These are phyloP conservation scores for Pseudonitzschia multiseries DNA, from an alignment of 108 stramenopile genomes.

Conservation along the genomic window DNA sequence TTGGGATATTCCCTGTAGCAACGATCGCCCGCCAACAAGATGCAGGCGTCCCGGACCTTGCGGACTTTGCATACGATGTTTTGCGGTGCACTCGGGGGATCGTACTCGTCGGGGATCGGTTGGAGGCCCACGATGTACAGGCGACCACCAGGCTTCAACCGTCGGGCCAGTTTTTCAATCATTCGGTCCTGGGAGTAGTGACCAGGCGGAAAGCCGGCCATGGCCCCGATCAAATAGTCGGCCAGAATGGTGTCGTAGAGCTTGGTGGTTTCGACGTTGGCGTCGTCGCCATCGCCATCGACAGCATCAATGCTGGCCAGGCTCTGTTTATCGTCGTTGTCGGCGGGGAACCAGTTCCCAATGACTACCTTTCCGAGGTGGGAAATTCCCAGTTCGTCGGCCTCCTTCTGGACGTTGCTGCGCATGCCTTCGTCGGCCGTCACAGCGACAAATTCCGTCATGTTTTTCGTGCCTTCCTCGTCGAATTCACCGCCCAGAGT, in stretches of 20 bases:
- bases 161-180: conserved; percentile 70
- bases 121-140: conserved; percentile 91
- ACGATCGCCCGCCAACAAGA: conserved; percentile 89
- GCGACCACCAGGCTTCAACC: conserved; percentile 86
- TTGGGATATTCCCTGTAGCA: conserved; percentile 95
- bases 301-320: not conserved
- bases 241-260: conserved; percentile 84
- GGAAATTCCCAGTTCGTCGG: conserved; percentile 47
- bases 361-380: conserved; percentile 71
- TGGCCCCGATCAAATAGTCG: conserved; percentile 95
- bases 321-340: conserved; percentile 2
- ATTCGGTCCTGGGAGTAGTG: conserved; percentile 88
- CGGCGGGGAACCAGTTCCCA: conserved; percentile 86
- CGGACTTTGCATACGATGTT: conserved; percentile 86
- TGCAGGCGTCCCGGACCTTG: conserved; percentile 91
- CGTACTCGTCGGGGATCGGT: conserved; percentile 79
- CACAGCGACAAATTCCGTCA: conserved; percentile 71
- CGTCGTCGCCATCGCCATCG: conserved; percentile 10
- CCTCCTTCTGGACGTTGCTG: conserved; percentile 63
- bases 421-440: conserved; percentile 86
- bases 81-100: conserved; percentile 31
- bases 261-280: conserved; percentile 19
- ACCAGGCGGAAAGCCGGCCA: conserved; percentile 91
- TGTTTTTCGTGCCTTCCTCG: conserved; percentile 28
- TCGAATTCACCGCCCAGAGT: conserved; percentile 15